Base-by-base conservation (phyloP, 257 asterid genomes). In the Eustoma russellianum region DNA sequence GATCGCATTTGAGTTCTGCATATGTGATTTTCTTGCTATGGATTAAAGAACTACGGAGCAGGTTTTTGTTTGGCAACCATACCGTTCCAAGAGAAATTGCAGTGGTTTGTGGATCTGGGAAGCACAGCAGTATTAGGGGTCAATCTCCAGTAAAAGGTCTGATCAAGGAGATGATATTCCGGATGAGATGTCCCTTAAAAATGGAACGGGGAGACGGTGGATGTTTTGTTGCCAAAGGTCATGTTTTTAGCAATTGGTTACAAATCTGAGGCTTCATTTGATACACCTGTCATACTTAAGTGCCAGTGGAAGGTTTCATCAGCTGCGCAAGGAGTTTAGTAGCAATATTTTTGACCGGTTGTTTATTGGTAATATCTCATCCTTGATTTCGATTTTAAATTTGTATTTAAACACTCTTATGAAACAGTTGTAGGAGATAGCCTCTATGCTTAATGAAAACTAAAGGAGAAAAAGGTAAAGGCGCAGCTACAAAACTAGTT, bases 51-150 rank as follows among this genome's bases (percentile, higher is more conserved):
- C 65, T 79, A 72, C 65, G 63, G 54, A 13, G 9, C 58, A 81
- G 64, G 67, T 64, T 73, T 61, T 49, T 28, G 33, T 65, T 52
- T 18, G 79, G 55, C 56, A 52, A 77, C 33, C 19, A 49, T 0
- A 14, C 13, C 35, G 60, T 64, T 56, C 97, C 95, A 1, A 46
- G 65, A 43, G 83, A 82, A 40, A 62, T 87, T 55, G 46, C 72
- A 45, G 76, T 91, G 62, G 86, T 87, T 10, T 82, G 95, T 62
- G 96, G 98, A 63, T 59, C 64, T 28, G 93, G 97, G 33, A 87
- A 79, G 73, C 95, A 87, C 69, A 87, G 97, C 60, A 52, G 62
- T 48, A 65, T 52, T 38, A 72, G 93, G 66, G 95, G 95, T 28
- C 89, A 82, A 65, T 84, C 95, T 13, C 94, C 95, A 15, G 76